phyloP scores from a whole-genome alignment of 495 filamentous ascomycete genomes.

The Apiosordaria backusii region DNA sequence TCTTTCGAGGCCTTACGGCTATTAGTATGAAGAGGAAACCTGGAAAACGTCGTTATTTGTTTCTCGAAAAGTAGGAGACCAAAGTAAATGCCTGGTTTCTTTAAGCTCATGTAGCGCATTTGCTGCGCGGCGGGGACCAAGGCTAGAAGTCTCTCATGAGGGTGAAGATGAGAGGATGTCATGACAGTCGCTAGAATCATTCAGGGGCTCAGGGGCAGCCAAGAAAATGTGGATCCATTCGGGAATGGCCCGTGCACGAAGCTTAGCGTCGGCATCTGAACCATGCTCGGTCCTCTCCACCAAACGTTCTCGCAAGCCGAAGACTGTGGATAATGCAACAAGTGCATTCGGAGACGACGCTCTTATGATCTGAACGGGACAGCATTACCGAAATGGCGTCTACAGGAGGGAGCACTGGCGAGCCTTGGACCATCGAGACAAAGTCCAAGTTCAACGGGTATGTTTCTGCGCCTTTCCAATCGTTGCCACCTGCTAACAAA shows the following conservation, averaged over 20 bases:
- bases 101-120: too few species aligned
- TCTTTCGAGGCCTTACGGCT: too few species aligned
- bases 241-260: constrained; percentile 11
- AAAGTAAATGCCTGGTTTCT: too few species aligned
- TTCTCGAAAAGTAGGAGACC: too few species aligned
- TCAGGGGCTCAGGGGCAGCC: constrained; percentile 11
- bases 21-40: too few species aligned
- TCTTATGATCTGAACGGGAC: constrained; percentile 5
- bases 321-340: neutral
- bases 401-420: neutral
- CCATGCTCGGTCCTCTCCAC: neutral
- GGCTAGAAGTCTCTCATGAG: too few species aligned
- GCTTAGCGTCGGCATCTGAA: neutral
- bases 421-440: constrained; percentile 17
- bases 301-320: neutral
- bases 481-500: neutral
- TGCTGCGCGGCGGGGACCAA: too few species aligned
- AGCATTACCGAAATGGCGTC: constrained; percentile 14
- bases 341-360: neutral
- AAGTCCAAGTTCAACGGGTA: constrained; percentile 19
- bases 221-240: neutral
- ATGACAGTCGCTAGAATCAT: too few species aligned
- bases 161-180: too few species aligned
- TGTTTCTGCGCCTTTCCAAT: neutral
- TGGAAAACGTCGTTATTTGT: too few species aligned